phyloP scores from a whole-genome alignment of 1,139 yeast species.

The Hansenula anomala region DNA sequence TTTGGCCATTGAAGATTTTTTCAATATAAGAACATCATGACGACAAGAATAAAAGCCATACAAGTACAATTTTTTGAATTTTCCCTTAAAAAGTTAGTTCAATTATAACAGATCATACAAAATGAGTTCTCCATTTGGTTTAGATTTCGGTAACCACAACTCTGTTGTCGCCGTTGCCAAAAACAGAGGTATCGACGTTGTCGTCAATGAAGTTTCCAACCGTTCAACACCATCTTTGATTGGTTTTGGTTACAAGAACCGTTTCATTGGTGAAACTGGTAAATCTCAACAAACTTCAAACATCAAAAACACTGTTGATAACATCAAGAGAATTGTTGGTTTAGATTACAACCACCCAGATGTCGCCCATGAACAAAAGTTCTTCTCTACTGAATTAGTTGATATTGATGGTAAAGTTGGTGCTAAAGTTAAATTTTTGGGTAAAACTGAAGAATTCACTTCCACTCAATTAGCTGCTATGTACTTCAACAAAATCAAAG shows the following conservation, averaged over 20 bases:
- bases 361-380: conserved; percentile 68
- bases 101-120: conserved; percentile 5
- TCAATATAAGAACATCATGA: conserved; percentile 2
- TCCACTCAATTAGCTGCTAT: conserved; percentile 91
- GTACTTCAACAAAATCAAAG: conserved; percentile 89
- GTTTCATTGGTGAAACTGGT: conserved; percentile 93
- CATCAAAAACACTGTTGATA: conserved; percentile 93
- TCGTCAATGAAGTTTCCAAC: conserved; percentile 97
- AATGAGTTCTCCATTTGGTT: conserved; percentile 93
- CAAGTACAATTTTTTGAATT: no score
- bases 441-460: conserved; percentile 74
- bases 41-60: neutral
- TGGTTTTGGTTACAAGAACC: conserved; percentile 85
- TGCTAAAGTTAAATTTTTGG: conserved; percentile 80
- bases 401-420: conserved; percentile 76
- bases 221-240: conserved; percentile 93
- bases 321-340: conserved; percentile 88
- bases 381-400: conserved; percentile 64
- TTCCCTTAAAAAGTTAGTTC: no score
- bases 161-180: conserved; percentile 96
- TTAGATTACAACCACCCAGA: conserved; percentile 74
- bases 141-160: conserved; percentile 94
- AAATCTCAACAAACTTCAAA: conserved; percentile 95
- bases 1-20: neutral
- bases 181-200: conserved; percentile 97